These are phyloP conservation scores for Penicillium janthinellum DNA, from an alignment of 2,329 filamentous ascomycete species.

Conservation along the genomic window DNA sequence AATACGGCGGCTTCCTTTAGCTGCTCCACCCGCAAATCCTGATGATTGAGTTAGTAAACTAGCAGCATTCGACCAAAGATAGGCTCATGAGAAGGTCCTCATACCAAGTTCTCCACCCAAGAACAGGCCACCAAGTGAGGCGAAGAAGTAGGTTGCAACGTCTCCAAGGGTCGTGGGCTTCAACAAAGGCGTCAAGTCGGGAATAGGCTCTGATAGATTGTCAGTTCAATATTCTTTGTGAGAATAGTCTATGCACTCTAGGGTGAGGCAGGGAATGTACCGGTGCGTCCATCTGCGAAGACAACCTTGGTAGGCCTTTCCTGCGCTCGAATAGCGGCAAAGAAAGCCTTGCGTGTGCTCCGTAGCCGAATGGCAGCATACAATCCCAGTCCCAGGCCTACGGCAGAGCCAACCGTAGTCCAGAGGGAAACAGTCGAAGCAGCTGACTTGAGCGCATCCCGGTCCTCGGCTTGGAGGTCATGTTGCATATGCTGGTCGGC, in stretches of 20 bases:
- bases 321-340: conserved; percentile 61
- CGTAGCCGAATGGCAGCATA: conserved; percentile 61
- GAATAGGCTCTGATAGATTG: conserved; percentile 55
- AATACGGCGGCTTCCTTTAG: conserved; percentile 57
- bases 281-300: conserved; percentile 63
- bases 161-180: conserved; percentile 62
- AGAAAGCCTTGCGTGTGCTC: conserved; percentile 58
- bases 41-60: not conserved
- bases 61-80: not conserved
- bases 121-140: conserved; percentile 63
- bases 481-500: conserved; percentile 62
- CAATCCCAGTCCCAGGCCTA: conserved; percentile 62
- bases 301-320: conserved; percentile 64
- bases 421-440: conserved; percentile 58
- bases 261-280: conserved; percentile 36
- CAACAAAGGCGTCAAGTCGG: conserved; percentile 61
- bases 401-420: conserved; percentile 59
- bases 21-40: conserved; percentile 61
- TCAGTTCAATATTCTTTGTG: not conserved
- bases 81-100: not conserved
- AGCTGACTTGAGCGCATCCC: conserved; percentile 58
- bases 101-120: conserved; percentile 61
- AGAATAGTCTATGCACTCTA: not conserved
- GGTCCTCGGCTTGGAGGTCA: conserved; percentile 61
- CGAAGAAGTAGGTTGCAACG: conserved; percentile 64